Base-by-base conservation (phyloP, 202 grass and related monocot species). In the Zizania palustris region DNA sequence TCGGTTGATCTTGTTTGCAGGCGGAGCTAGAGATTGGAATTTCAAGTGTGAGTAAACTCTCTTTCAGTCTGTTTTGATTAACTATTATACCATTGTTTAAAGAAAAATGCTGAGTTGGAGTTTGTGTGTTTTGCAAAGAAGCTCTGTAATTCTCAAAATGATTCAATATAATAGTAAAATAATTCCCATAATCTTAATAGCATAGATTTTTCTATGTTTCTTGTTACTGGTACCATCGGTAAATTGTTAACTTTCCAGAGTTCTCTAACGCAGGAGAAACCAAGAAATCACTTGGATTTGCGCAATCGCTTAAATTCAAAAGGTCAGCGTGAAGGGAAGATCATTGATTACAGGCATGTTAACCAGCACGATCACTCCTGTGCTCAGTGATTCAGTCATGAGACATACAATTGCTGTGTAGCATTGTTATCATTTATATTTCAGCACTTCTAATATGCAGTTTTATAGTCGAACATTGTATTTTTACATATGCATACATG, bases 201-300 rank as follows among this genome's bases (percentile, higher is more conserved):
- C 12, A 6, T 72, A 16, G 1, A 1, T 21, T 63, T 7, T 39
- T 62, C 1, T 38, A 28, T n/a, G 56, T 12, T 46, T 68, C 38
- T 64, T 62, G 8, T 60, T 64, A 4, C 7, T 10, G 38, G 10
- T 4, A 35, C 38, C 33, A 75, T 69, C 5, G n/a, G 3, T 71
- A 9, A 21, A 64, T 35, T 71, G 4, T 34, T 35, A 18, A 50
- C 59, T 40, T 66, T 22, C 51, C 2, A 56, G 72, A 61, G 56
- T 72, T 78, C 21, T 75, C 71, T 79, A 41, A 70, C 94, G 36
- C 67, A 95, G 95, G 91, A 99, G 85, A 99, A 95, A 83, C 96
- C 96, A 11, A 99, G 85, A 85, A 99, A 99, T 60, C 91, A 99
- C 72, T 71, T 99, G 69, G 96, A 99, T 69, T 46, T 99, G 89